Base-by-base conservation (phyloP, 805 yeast species). In the Wickerhamiella domercqiae region DNA sequence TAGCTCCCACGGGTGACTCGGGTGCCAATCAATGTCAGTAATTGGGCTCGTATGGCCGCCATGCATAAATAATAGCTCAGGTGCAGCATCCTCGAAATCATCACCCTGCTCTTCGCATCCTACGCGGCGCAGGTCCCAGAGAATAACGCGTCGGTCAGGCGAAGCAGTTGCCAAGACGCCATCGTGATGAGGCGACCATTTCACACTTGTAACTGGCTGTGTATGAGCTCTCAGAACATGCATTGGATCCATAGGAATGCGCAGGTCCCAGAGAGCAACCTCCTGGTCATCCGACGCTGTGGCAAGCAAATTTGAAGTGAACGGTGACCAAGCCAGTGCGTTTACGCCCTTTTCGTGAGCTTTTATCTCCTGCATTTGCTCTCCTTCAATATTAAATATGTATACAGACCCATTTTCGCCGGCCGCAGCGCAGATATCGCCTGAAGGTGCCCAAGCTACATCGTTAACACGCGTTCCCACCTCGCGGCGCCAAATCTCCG, bases 11-110 rank as follows among this genome's bases (percentile, higher is more conserved):
- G 64, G 61, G 35, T 73, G 56, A 7, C 50, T 54, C 2, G 80
- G 78, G 47, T 76, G 74, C 66, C 83, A 70, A 39, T 67, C 73
- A 36, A 75, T 62, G 46, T 76, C 86, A 39, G 72, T 66, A 25
- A 82, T 66, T 38, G 73, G 70, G 2, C 83, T 36, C 16, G 36
- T 22, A 19, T 83, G 94, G 16, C 94, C 94, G 28, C 93, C 93
- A 53, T 83, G 94, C 76, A 83, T 78, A 84, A 82, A 78, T 48
- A 82, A 63, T 25, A 83, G 59, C 55, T 83, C 95, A 3, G 94
- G 87, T 20, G 78, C 78, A 29, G 93, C 95, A 50, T 83, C 95
- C 46, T 79, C 93, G 21, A 83, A 79, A 52, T 83, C 94, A 47
- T 82, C 94, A 47, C 74, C 84, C 11, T 67, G 67, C 55, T 81